Base-by-base conservation (phyloP, 148 eudicot genomes). In the Rhododendron kiyosumense region DNA sequence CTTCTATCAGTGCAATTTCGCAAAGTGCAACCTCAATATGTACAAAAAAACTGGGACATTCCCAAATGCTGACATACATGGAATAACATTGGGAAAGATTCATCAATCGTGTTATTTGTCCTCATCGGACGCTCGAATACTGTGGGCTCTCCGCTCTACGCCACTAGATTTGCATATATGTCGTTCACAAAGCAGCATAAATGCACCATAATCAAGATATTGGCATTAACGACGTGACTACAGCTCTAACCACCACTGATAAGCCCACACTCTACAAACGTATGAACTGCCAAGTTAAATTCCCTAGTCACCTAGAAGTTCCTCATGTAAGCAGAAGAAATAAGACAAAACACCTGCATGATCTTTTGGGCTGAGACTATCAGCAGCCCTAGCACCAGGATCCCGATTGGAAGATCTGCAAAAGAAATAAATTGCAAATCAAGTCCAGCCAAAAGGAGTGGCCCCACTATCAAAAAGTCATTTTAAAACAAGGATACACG, bases 331-430 rank as follows among this genome's bases (percentile, higher is more conserved):
- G 11, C 41, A 74, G 7, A 63, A 83, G 81, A 82, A 78, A 81
- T 24, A 65, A 85, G 84, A 83, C 74, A 86, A 85, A 93, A 90
- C 86, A 97, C 99, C 98, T 91, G 89, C 92, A 84, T 94, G 96
- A 83, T 95, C 99, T 89, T 90, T 95, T 52, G 88, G 87, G 87
- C 93, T 94, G 65, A 97, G 90, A 87, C 93, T 89, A 71, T 94
- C 95, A 81, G 94, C 88, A 83, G 93, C 91, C 87, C 88, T 90
- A 83, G 91, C 95, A 84, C 94, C 96, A 79, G 96, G 99, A 93
- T 95, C 98, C 84, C 91, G 92, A 87, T 93, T 91, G 82, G 99
- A 93, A 51, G 98, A 97, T 91, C 99, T 97, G 90, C 86, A 85
- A 81, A 17, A 85, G 36, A 76, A 17, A 7, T 57, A 34, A 10